These are phyloP conservation scores for Tuber umbilicatum DNA, from an alignment of 495 filamentous ascomycete species.

Conservation along the genomic window DNA sequence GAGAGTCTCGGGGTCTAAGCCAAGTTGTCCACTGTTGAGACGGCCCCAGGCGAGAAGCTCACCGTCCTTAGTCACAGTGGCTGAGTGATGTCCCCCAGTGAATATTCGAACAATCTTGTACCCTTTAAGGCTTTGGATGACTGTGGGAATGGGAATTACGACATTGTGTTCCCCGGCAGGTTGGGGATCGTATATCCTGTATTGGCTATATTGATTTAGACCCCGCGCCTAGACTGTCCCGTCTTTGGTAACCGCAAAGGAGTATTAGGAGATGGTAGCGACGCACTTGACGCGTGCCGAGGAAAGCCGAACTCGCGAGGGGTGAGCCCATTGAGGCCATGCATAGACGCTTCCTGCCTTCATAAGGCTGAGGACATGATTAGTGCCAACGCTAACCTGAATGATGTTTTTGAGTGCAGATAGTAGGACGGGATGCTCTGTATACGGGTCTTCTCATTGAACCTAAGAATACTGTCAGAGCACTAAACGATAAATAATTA, in stretches of 20 bases:
- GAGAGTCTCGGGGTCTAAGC: no score
- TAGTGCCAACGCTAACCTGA: slow-evolving; percentile 55
- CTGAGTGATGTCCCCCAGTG: slow-evolving; percentile 66
- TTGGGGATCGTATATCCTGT: slow-evolving; percentile 56
- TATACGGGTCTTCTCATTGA: no score
- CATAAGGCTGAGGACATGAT: slow-evolving; percentile 66
- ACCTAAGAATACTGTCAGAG: no score
- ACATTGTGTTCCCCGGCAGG: slow-evolving; percentile 57
- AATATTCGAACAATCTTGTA: slow-evolving; percentile 51
- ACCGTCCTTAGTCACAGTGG: no score
- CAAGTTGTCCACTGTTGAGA: no score
- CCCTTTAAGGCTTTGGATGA: slow-evolving; percentile 55
- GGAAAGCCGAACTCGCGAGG: slow-evolving; percentile 64
- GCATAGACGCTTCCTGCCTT: slow-evolving; percentile 57
- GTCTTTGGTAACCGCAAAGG: slow-evolving; percentile 65
- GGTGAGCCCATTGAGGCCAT: slow-evolving; percentile 58
- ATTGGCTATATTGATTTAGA: slow-evolving; percentile 77
- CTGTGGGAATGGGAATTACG: slow-evolving; percentile 52
- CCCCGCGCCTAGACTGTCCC: slow-evolving; percentile 77
- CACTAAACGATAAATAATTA: slow-evolving; percentile 14
- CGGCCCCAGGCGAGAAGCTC: no score
- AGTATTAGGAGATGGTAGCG: slow-evolving; percentile 59
- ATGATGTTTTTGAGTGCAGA: no score
- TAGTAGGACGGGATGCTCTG: no score
- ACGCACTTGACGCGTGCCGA: slow-evolving; percentile 52